Evolutionary conservation across 208 protist genomes (phyloP), one percentile per base, ranked within the genome.

Genomic region (Wallacemonas rigidus): DNA sequence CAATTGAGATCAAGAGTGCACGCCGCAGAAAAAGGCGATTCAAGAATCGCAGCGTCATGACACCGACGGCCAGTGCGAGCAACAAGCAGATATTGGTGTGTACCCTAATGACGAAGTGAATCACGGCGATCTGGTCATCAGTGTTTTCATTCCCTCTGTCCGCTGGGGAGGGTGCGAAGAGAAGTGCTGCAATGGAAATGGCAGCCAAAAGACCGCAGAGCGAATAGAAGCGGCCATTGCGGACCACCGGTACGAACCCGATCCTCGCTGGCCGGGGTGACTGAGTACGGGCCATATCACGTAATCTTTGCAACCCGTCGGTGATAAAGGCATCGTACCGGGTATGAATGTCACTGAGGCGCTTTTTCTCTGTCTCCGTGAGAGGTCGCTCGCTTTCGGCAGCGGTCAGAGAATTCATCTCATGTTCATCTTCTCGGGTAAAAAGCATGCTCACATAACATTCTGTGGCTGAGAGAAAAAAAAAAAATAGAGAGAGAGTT

Each of bases 301-400:
- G 41, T 40, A 87, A 36, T 3, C 72, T 69, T 3, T 48, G 15
- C 38, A 87, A 55, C 8, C 78, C 73, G 38, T 87, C 72, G 3
- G 62, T 50, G 47, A 87, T 83, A 57, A 87, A 83, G 3, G 67
- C 62, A 45, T 75, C 79, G 43, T 87, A 83, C 47, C 67, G 76
- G 15, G 69, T 7, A 17, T 83, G 69, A 53, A 83, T 65, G 6
- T 71, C 55, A 15, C 67, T 36, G 7, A 87, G 63, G 26, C 44
- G 40, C 38, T 67, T 17, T 2, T 62, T 51, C 40, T 87, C 78
- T n/a, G 74, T 74, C 11, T 61, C 36, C 53, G 63, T 26, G 12
- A 87, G 67, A 4, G 72, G 9, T 1, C 75, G 72, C 39, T 71
- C 11, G 15, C 67, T 57, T 35, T 75, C 51, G 5, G 65, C 70